Conservation (phyloP, 2,329 filamentous ascomycete genomes). For the Didymella pinodella region DNA sequence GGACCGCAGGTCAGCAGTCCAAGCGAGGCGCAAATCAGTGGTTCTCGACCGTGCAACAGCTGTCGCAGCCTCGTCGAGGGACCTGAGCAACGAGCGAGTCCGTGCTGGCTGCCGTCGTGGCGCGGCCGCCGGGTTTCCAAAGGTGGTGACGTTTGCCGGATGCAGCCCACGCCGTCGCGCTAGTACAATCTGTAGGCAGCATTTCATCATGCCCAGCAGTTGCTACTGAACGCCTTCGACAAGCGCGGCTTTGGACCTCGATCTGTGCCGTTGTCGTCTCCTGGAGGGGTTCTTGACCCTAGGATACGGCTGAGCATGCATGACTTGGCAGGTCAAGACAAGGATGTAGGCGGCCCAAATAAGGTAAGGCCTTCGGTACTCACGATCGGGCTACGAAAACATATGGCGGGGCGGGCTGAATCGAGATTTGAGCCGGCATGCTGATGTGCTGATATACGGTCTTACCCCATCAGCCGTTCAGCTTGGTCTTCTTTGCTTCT, state of each 20-base stretch:
- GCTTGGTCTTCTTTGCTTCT: slow-evolving; percentile 1
- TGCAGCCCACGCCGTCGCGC: slow-evolving; percentile 1
- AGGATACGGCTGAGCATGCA: slow-evolving; percentile 8
- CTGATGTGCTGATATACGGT: slow-evolving; percentile 17
- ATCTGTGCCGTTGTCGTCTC: slow-evolving; percentile 4
- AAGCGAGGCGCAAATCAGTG: not conserved
- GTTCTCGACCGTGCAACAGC: slow-evolving; percentile 18
- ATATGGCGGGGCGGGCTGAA: slow-evolving; percentile 15
- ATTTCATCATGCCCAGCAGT: slow-evolving; percentile 13
- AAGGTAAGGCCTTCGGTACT: slow-evolving; percentile 1
- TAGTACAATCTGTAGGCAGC: slow-evolving; percentile 1
- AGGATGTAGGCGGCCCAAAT: slow-evolving; percentile 1
- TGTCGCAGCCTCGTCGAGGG: slow-evolving; percentile 4
- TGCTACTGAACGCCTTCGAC: not conserved
- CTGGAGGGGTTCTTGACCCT: slow-evolving; percentile 7
- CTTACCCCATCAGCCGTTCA: slow-evolving; percentile 9
- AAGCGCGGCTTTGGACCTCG: slow-evolving; percentile 4
- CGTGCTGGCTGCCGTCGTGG: slow-evolving; percentile 19
- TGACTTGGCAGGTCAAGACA: slow-evolving; percentile 17
- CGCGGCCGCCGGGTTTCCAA: not conserved
- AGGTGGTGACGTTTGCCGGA: slow-evolving; percentile 10
- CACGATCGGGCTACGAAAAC: slow-evolving; percentile 9
- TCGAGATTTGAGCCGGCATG: slow-evolving; percentile 5
- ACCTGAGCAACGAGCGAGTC: slow-evolving; percentile 6
- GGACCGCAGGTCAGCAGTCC: not conserved